Evolutionary conservation across 2,329 filamentous ascomycete genomes (phyloP).

Genomic region (Hypoxylon sp.): DNA sequence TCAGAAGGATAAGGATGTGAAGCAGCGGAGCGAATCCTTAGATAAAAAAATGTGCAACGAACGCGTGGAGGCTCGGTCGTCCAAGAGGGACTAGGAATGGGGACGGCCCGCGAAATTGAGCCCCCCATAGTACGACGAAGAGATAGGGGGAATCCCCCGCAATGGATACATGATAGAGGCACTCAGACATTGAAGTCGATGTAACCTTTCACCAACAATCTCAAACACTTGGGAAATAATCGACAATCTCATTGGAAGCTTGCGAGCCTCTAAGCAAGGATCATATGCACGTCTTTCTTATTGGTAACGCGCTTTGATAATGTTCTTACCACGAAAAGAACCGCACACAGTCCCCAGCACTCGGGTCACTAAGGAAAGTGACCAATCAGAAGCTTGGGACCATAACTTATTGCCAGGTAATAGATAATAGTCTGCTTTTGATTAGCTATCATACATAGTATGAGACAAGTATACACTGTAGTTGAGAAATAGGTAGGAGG

Average conservation of each 20-base stretch:
- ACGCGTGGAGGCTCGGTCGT: not conserved
- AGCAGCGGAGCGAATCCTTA: not conserved
- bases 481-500: not conserved
- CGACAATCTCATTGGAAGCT: conserved; percentile 17
- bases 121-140: not conserved
- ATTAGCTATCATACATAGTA: not conserved
- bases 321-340: not conserved
- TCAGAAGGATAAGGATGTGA: not conserved
- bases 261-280: conserved; percentile 13
- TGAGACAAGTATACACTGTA: not conserved
- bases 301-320: conserved; percentile 8
- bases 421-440: not conserved
- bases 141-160: conserved; percentile 16
- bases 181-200: conserved; percentile 9
- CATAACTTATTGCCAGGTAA: not conserved
- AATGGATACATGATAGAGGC: conserved; percentile 5
- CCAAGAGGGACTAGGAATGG: not conserved
- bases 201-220: conserved; percentile 23
- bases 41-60: conserved; percentile 10
- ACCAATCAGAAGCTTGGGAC: not conserved
- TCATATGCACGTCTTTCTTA: conserved; percentile 7
- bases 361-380: not conserved
- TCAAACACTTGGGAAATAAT: conserved; percentile 15
- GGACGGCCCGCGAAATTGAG: conserved; percentile 15
- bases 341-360: not conserved